A percentile compares a stretch with the other conserved stretches of the same genome.
Evolutionary conservation across 2,329 filamentous ascomycete genomes (phyloP).

Genomic region (Mycosphaerella sp.): DNA sequence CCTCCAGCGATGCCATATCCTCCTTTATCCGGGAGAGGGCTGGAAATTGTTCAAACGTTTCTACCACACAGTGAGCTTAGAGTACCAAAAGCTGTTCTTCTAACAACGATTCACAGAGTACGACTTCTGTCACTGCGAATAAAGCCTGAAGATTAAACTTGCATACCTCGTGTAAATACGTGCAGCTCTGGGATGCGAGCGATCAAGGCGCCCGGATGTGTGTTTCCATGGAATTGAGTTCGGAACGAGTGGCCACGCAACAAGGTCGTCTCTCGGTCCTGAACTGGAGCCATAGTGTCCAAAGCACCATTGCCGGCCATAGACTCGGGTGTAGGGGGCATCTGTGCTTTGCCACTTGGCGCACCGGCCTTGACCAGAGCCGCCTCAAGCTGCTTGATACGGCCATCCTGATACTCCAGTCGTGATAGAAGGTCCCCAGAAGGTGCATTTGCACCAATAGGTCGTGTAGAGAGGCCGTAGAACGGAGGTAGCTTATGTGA

Average conservation of each 20-base stretch:
- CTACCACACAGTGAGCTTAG: slow-evolving; percentile 2
- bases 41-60: slow-evolving; percentile 33
- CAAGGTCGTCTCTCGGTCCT: slow-evolving; percentile 36
- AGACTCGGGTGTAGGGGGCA: slow-evolving; percentile 27
- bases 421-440: slow-evolving; percentile 24
- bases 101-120: neutral
- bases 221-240: slow-evolving; percentile 41
- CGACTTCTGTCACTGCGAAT: neutral
- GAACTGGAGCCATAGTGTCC: slow-evolving; percentile 16
- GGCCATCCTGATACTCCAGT: slow-evolving; percentile 24
- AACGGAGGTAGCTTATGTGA: slow-evolving; percentile 20
- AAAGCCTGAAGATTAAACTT: neutral
- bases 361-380: slow-evolving; percentile 19
- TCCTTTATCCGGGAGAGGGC: slow-evolving; percentile 26
- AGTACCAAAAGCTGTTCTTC: neutral
- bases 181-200: slow-evolving; percentile 28
- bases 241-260: slow-evolving; percentile 42
- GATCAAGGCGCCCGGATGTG: slow-evolving; percentile 34
- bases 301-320: slow-evolving; percentile 9
- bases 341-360: slow-evolving; percentile 12
- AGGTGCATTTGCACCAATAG: slow-evolving; percentile 14
- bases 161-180: slow-evolving; percentile 21
- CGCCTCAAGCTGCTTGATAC: slow-evolving; percentile 29
- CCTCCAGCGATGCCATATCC: slow-evolving; percentile 26
- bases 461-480: slow-evolving; percentile 28